A percentile compares a stretch with the other conserved stretches of the same genome.
Conservation (phyloP, 768 basidiomycete species). For the Plicaturopsis crispa region DNA sequence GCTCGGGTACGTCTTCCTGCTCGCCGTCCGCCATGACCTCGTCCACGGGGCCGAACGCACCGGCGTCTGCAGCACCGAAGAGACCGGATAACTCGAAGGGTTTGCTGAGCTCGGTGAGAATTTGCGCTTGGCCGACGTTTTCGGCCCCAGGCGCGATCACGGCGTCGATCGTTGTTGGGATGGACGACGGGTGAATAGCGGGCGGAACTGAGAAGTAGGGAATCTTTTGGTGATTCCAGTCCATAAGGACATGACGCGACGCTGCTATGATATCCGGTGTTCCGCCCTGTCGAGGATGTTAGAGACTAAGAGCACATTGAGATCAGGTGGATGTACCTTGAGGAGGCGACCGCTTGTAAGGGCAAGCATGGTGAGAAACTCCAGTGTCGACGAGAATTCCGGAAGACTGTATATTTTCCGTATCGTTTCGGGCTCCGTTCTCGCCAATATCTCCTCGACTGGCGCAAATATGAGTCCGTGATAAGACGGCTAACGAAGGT, state of each 20-base stretch:
- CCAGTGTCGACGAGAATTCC: slow-evolving; percentile 58
- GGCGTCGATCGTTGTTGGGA: slow-evolving; percentile 43
- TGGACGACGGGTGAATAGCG: slow-evolving; percentile 63
- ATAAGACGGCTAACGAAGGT: background rate
- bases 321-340: slow-evolving; percentile 42
- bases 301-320: background rate
- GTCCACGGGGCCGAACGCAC: slow-evolving; percentile 52
- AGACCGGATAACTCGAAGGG: slow-evolving; percentile 80
- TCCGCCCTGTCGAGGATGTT: slow-evolving; percentile 53
- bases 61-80: slow-evolving; percentile 74
- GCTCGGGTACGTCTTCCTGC: slow-evolving; percentile 15
- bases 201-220: slow-evolving; percentile 84
- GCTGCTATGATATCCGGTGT: slow-evolving; percentile 81
- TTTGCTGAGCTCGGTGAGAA: slow-evolving; percentile 60
- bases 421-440: slow-evolving; percentile 65
- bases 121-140: slow-evolving; percentile 73
- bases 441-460: slow-evolving; percentile 83
- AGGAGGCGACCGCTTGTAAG: slow-evolving; percentile 74
- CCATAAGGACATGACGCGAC: slow-evolving; percentile 73
- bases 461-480: slow-evolving; percentile 3
- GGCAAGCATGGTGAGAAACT: slow-evolving; percentile 89
- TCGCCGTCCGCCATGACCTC: slow-evolving; percentile 30
- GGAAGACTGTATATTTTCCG: slow-evolving; percentile 85
- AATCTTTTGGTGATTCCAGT: slow-evolving; percentile 97
- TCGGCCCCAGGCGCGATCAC: slow-evolving; percentile 66